These are phyloP conservation scores for Hibiscus trionum DNA, from an alignment of 345 rosid species.

Conservation along the genomic window DNA sequence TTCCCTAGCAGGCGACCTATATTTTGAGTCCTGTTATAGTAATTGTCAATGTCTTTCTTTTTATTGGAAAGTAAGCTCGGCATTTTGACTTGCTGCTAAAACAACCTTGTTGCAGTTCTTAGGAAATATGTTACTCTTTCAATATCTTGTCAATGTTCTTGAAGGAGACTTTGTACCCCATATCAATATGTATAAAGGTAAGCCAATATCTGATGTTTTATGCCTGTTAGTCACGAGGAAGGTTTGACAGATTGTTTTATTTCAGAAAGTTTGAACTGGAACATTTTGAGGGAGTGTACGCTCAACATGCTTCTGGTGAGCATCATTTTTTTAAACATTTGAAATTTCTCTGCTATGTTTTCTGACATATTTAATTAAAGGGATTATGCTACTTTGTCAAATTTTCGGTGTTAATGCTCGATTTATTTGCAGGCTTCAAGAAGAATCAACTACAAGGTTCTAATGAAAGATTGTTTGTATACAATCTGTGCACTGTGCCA, in stretches of 20 bases:
- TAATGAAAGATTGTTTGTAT: slow-evolving; percentile 61
- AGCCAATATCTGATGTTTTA: background rate
- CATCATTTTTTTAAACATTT: background rate
- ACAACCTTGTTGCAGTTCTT: slow-evolving; percentile 35
- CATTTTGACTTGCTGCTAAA: slow-evolving; percentile 16
- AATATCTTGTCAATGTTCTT: slow-evolving; percentile 64
- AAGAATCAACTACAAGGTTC: slow-evolving; percentile 52
- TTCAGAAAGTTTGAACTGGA: slow-evolving; percentile 80
- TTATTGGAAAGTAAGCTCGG: background rate
- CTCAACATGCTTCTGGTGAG: slow-evolving; percentile 69
- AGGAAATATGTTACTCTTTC: slow-evolving; percentile 58
- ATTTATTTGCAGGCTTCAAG: slow-evolving; percentile 46
- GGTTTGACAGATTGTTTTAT: slow-evolving; percentile 2
- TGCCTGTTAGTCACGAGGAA: background rate
- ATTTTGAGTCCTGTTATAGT: background rate
- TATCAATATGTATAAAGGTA: slow-evolving; percentile 45
- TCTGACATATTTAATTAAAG: background rate
- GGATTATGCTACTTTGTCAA: background rate
- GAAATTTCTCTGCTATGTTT: background rate
- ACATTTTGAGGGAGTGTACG: slow-evolving; percentile 48
- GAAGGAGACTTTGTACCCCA: slow-evolving; percentile 57
- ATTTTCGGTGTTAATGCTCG: background rate
- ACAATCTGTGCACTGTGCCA: slow-evolving; percentile 39
- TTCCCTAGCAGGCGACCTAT: background rate
- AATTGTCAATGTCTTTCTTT: background rate